A percentile compares a stretch with the other conserved stretches of the same genome.
phyloP scores from a whole-genome alignment of 352 stramenopile genomes.

The Peronospora belbahrii region DNA sequence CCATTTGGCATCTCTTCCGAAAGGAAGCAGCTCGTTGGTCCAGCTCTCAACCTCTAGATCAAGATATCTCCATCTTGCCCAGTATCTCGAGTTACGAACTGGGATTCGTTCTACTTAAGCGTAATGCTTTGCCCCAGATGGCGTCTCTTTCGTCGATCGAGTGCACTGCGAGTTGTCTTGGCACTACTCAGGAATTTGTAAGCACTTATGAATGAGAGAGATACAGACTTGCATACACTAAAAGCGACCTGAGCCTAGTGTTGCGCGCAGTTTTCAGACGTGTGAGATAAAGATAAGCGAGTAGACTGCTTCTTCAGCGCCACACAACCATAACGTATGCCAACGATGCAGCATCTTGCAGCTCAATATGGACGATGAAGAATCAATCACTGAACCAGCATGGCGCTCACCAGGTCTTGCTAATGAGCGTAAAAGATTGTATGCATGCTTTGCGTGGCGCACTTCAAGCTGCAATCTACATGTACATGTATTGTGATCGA shows the following conservation, averaged over 20 bases:
- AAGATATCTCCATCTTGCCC: constrained; percentile 46
- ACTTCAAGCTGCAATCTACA: constrained; percentile 10
- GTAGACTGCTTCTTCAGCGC: no score
- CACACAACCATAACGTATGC: no score
- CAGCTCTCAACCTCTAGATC: no score
- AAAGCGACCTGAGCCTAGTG: no score
- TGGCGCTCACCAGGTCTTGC: not conserved
- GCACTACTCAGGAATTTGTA: no score
- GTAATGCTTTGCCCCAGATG: constrained; percentile 62
- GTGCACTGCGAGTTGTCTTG: no score
- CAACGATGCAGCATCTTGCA: no score
- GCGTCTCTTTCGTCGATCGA: constrained; percentile 72
- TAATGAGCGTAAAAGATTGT: constrained; percentile 17
- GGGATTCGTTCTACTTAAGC: constrained; percentile 70
- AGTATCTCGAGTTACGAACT: constrained; percentile 73
- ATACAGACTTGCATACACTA: constrained; percentile 63
- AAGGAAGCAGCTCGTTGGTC: constrained; percentile 34
- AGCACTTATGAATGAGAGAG: no score
- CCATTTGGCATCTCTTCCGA: constrained; percentile 44
- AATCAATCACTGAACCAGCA: constrained; percentile 12
- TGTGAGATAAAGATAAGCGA: no score
- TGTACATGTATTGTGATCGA: constrained; percentile 8
- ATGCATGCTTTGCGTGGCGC: constrained; percentile 6
- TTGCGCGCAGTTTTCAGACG: no score
- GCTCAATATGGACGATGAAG: not conserved